A percentile compares a stretch with the other conserved stretches of the same genome.
phyloP scores from a whole-genome alignment of 106 monocot genomes.

The Vanilla planifolia region DNA sequence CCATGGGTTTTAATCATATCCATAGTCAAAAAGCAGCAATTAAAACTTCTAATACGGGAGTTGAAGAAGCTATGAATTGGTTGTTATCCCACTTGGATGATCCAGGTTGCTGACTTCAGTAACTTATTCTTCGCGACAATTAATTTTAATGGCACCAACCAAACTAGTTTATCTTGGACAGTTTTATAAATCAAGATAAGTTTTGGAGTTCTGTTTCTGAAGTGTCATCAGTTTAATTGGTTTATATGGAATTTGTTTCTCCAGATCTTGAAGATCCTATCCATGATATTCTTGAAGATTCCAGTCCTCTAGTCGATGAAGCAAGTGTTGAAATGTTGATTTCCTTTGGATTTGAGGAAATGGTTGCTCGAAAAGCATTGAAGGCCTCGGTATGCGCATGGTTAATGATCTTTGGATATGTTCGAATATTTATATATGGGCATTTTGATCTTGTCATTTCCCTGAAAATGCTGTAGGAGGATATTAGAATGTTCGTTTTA shows the following conservation, averaged over 20 bases:
- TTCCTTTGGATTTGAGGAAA: conserved; percentile 91
- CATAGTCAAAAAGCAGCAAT: conserved; percentile 98
- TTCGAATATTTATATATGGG: neutral
- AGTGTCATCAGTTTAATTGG: neutral
- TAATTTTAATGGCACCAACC: neutral
- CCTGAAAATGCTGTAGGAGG: neutral
- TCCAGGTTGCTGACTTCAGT: conserved; percentile 40
- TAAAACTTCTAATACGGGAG: conserved; percentile 76
- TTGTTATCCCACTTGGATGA: conserved; percentile 94
- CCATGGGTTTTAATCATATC: conserved; percentile 89
- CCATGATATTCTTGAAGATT: conserved; percentile 24
- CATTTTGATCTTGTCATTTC: conserved; percentile 1
- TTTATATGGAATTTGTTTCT: neutral
- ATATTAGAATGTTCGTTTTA: neutral
- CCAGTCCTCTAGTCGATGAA: conserved; percentile 45
- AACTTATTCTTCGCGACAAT: too few species aligned
- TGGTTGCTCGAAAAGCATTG: conserved; percentile 80
- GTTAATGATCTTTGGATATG: neutral
- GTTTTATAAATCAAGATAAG: neutral
- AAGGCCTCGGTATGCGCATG: conserved; percentile 67
- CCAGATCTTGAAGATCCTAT: conserved; percentile 84
- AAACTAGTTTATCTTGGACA: neutral
- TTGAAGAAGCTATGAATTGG: conserved; percentile 98
- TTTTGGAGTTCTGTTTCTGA: neutral
- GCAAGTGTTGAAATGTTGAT: conserved; percentile 68